phyloP scores from a whole-genome alignment of 495 filamentous ascomycete genomes.

The Alectoria sarmentosa region DNA sequence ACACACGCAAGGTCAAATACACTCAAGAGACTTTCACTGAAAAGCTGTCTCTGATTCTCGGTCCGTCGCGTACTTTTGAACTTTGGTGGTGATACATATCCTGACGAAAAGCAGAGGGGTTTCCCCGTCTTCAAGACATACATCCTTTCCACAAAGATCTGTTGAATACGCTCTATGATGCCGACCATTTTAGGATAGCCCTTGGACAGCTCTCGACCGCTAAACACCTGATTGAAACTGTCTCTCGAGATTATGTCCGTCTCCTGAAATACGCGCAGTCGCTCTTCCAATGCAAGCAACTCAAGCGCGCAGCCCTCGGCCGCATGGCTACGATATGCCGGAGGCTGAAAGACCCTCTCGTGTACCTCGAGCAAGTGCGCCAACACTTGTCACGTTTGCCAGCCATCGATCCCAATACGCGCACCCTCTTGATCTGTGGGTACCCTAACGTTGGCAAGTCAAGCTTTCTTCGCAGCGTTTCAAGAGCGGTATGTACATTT shows the following conservation, averaged over 20 bases:
- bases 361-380: constrained; percentile 95
- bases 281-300: constrained; percentile 91
- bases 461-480: constrained; percentile 85
- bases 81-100: not conserved
- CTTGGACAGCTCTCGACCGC: constrained; percentile 93
- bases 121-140: constrained; percentile 89
- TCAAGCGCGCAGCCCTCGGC: constrained; percentile 82
- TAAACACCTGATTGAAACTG: constrained; percentile 92
- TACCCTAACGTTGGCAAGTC: constrained; percentile 98
- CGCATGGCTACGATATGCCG: constrained; percentile 96
- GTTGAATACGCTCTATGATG: constrained; percentile 85
- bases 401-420: constrained; percentile 93
- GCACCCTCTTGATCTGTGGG: constrained; percentile 90
- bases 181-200: constrained; percentile 95
- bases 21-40: constrained; percentile 97
- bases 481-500: constrained; percentile 49
- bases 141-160: constrained; percentile 94
- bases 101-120: constrained; percentile 50
- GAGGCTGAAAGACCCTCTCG: constrained; percentile 83
- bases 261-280: constrained; percentile 93
- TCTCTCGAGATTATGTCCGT: constrained; percentile 88
- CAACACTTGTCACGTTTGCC: constrained; percentile 96
- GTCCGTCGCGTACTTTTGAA: not conserved
- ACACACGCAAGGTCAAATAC: constrained; percentile 97
- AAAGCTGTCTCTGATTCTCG: constrained; percentile 77